Base-by-base conservation (phyloP, 306 rosid genomes). In the Calophaca sinica region DNA sequence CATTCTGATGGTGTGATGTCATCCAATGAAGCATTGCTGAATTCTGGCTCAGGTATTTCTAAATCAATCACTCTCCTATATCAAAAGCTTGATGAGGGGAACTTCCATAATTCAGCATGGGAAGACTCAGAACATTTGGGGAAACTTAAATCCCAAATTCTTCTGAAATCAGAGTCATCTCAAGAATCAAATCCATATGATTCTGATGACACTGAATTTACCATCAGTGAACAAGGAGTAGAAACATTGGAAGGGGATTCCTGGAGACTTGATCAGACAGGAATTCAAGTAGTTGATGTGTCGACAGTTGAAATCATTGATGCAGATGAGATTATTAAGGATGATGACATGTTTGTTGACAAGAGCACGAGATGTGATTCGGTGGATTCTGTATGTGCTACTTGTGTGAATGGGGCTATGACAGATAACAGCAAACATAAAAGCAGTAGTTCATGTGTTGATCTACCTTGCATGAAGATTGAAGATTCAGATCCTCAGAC, bases 81-180 rank as follows among this genome's bases (percentile, higher is more conserved):
- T 78, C 81, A 83, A 81, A 83, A 86, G 74, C 83, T 92, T 63
- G 96, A 87, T 58, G 92, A 85, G 73, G 86, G 52, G 65, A 82
- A 66, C 74, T 49, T 84, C 36, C 66, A 62, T 81, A 36, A 76
- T 74, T 71, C 81, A 14, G 70, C 51, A 7, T 58, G 14, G 61
- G 70, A 35, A 44, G 78, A 80, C 60, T 70, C 74, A 2, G 84
- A 84, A 72, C 64, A 82, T 62, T 65, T 77, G 36, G 73, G 42
- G 61, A 77, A 75, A 53, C 68, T 79, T 62, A 77, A 78, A 45
- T 53, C 84, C 33, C 71, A 62, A 61, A 52, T 79, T 58, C 68
- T 69, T 66, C 31, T 59, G 57, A 80, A 84, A 60, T 46, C 72
- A 29, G 74, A 69, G 51, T 80, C 78, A 42, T 50, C 78, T 79